phyloP scores from a whole-genome alignment of 2,329 filamentous ascomycete genomes.

The Monosporascus sp. region DNA sequence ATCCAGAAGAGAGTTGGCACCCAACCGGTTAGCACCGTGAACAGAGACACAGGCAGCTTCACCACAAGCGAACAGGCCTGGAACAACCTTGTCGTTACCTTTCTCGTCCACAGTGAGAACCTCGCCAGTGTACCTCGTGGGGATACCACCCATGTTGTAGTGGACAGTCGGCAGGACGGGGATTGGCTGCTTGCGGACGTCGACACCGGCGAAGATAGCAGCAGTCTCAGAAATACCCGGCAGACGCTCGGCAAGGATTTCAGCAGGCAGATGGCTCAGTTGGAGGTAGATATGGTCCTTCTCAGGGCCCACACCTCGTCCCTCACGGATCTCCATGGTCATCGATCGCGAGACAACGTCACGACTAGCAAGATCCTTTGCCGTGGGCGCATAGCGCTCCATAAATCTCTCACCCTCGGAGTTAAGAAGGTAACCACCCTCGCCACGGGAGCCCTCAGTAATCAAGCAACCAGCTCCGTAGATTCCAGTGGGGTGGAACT shows the following conservation, averaged over 20 bases:
- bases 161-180: conserved; percentile 94
- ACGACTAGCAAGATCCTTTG: conserved; percentile 93
- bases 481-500: conserved; percentile 99
- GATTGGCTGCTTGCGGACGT: conserved; percentile 95
- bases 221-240: conserved; percentile 98
- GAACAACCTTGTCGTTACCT: conserved; percentile 89
- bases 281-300: conserved; percentile 99
- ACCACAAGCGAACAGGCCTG: conserved; percentile 91
- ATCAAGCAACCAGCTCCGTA: conserved; percentile 98
- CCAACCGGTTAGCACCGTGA: conserved; percentile 95
- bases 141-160: conserved; percentile 99
- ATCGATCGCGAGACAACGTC: conserved; percentile 97
- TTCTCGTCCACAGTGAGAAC: conserved; percentile 81
- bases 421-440: conserved; percentile 97
- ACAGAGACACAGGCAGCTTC: conserved; percentile 97
- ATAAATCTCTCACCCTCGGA: conserved; percentile 98
- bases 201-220: conserved; percentile 93
- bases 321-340: conserved; percentile 97
- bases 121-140: conserved; percentile 94
- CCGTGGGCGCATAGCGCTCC: conserved; percentile 96
- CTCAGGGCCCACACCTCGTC: conserved; percentile 91
- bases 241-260: conserved; percentile 91
- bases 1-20: conserved; percentile 96
- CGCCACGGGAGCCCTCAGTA: conserved; percentile 94
- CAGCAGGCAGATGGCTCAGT: conserved; percentile 87